These are phyloP conservation scores for Lomentospora prolificans DNA, from an alignment of 2,329 filamentous ascomycete genomes.

Conservation along the genomic window DNA sequence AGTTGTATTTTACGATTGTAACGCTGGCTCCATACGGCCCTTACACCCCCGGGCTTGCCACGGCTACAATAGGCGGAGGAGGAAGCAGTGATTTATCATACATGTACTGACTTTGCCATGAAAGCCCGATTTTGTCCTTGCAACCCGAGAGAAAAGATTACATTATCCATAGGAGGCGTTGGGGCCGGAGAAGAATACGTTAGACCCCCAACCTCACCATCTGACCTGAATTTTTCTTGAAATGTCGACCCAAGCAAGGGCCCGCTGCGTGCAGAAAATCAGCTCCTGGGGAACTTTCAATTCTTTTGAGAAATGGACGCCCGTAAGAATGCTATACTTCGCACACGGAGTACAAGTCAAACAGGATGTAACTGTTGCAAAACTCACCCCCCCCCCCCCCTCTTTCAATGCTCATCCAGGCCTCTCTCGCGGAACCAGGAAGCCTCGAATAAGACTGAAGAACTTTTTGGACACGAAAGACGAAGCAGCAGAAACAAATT, in stretches of 20 bases:
- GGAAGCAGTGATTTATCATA: too few species aligned
- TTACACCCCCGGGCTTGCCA: too few species aligned
- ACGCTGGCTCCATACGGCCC: too few species aligned
- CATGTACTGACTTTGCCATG: too few species aligned
- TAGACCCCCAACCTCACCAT: too few species aligned
- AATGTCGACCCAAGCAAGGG: background rate
- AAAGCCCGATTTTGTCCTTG: too few species aligned
- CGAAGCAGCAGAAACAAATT: too few species aligned
- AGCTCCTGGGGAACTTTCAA: background rate
- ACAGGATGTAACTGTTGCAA: background rate
- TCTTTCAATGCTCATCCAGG: background rate
- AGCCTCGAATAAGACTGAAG: background rate
- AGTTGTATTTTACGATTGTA: too few species aligned
- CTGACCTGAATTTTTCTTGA: background rate
- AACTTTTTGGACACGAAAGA: background rate
- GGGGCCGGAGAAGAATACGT: too few species aligned
- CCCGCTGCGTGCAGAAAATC: background rate
- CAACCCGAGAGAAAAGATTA: too few species aligned
- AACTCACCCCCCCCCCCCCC: background rate
- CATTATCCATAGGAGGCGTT: too few species aligned
- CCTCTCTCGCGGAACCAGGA: background rate
- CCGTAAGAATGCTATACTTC: background rate
- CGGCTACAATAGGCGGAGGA: too few species aligned
- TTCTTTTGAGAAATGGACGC: background rate
- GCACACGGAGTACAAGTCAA: background rate